phyloP scores from a whole-genome alignment of 2,329 filamentous ascomycete genomes.

The Claviceps capensis region DNA sequence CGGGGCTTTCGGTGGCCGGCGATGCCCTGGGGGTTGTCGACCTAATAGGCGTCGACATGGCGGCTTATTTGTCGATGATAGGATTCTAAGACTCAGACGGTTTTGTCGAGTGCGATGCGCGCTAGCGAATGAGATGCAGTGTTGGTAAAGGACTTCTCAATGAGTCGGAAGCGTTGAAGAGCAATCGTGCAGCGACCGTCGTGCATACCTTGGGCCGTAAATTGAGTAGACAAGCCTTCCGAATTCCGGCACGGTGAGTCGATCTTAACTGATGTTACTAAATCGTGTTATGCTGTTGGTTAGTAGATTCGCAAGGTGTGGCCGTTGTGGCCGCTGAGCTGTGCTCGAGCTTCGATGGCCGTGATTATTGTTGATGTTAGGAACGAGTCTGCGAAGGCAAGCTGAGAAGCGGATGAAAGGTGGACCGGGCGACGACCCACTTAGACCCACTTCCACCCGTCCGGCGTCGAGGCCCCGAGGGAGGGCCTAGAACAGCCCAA shows the following conservation, averaged over 20 bases:
- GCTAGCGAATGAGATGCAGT: background rate
- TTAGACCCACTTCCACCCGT: too few species aligned
- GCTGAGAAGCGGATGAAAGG: background rate
- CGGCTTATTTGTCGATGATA: background rate
- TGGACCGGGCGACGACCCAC: too few species aligned
- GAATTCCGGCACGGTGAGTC: too few species aligned
- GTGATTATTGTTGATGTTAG: conserved; percentile 20
- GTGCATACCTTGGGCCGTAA: background rate
- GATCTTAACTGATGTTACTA: background rate
- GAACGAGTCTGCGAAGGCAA: background rate
- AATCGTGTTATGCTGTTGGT: conserved; percentile 12
- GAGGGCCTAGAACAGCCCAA: too few species aligned
- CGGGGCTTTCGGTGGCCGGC: conserved; percentile 41
- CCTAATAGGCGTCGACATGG: conserved; percentile 19
- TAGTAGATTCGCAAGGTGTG: conserved; percentile 15
- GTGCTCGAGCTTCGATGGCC: conserved; percentile 4
- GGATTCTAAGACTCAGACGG: too few species aligned
- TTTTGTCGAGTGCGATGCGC: background rate
- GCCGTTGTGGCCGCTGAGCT: conserved; percentile 19
- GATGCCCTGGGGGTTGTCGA: conserved; percentile 29
- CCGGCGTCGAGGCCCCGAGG: too few species aligned
- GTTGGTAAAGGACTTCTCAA: background rate
- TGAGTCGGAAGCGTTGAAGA: background rate
- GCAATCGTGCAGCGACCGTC: background rate
- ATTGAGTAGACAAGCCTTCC: background rate